Base-by-base conservation (phyloP, 345 rosid species). In the Adansonia digitata region DNA sequence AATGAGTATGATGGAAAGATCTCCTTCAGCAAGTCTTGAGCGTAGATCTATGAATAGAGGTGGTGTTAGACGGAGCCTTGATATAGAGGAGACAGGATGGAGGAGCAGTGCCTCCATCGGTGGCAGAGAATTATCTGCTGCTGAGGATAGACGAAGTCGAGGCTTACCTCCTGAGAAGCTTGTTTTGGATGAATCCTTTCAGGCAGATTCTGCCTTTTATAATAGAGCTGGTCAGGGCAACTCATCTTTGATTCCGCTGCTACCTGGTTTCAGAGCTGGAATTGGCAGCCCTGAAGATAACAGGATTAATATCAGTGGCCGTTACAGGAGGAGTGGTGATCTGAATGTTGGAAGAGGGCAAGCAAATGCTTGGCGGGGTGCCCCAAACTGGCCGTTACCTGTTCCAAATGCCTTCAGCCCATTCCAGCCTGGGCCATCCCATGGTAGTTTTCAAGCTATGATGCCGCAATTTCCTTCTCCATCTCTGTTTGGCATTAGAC, bases 321-420 rank as follows among this genome's bases (percentile, higher is more conserved):
- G 91, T 69, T 86, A 85, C 77, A n/a, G n/a, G n/a, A 88, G 84
- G 79, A 83, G 81, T 18, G 84, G 81, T 67, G 98, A 92, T 85
- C 77, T 77, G 7, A 82, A 74, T 80, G 40, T 85, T 77, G 97
- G 91, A 74, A 88, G 98, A 83, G 94, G 90, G 56, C 97, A 88
- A 78, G 86, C 90, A 75, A 94, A 90, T 85, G 77, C 86, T 70
- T 94, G 98, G 98, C 89, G 97, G 76, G 91, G 92, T 82, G 76
- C 85, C 60, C 95, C 94, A 69, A 91, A 83, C 80, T 94, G 98
- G 98, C 68, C 97, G 40, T 78, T 91, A 2, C 85, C 93, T 4
- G 31, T 94, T 77, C 89, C 97, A 75, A 90, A 89, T 84, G 95
- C 97, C 20, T 94, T 85, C 79, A 85, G 91, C 52, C 98, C 94